Percentiles rank a stretch among this genome's conserved stretches.
Evolutionary conservation across 805 yeast genomes (phyloP).

Genomic region (Saccharomycopsis javanensis): DNA sequence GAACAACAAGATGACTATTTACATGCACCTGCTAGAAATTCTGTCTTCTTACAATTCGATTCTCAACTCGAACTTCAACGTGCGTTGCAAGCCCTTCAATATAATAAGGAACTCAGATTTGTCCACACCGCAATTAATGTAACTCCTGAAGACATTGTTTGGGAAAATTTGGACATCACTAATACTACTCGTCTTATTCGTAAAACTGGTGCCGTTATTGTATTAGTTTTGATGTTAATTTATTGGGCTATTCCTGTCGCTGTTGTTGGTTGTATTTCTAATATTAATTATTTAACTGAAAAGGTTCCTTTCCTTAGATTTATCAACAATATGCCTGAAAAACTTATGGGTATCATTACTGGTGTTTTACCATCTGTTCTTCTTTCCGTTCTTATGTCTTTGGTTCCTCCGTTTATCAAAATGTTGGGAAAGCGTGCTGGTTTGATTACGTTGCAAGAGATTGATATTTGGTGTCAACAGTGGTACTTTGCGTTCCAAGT

Average conservation of each 20-base stretch:
- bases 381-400: slow-evolving; percentile 71
- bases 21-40: slow-evolving; percentile 43
- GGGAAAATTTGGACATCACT: slow-evolving; percentile 64
- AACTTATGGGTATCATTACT: slow-evolving; percentile 73
- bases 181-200: slow-evolving; percentile 49
- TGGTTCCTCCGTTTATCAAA: slow-evolving; percentile 79
- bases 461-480: slow-evolving; percentile 74
- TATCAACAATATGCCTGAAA: slow-evolving; percentile 61
- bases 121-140: slow-evolving; percentile 45
- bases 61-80: slow-evolving; percentile 81
- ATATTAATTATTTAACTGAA: slow-evolving; percentile 62
- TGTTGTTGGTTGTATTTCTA: slow-evolving; percentile 91
- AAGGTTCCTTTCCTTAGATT: slow-evolving; percentile 68
- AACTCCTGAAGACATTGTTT: slow-evolving; percentile 73
- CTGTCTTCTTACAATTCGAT: slow-evolving; percentile 75
- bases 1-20: slow-evolving; percentile 46
- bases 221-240: slow-evolving; percentile 59
- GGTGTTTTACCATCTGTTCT: slow-evolving; percentile 78
- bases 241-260: slow-evolving; percentile 98
- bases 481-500: slow-evolving; percentile 90
- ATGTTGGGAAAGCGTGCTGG: slow-evolving; percentile 71
- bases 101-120: slow-evolving; percentile 34
- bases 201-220: slow-evolving; percentile 47
- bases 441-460: slow-evolving; percentile 54
- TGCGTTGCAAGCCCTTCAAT: slow-evolving; percentile 76